Evolutionary conservation across 2,329 filamentous ascomycete genomes (phyloP), one percentile per base, ranked within the genome.

Genomic region (Colletotrichum shisoi): DNA sequence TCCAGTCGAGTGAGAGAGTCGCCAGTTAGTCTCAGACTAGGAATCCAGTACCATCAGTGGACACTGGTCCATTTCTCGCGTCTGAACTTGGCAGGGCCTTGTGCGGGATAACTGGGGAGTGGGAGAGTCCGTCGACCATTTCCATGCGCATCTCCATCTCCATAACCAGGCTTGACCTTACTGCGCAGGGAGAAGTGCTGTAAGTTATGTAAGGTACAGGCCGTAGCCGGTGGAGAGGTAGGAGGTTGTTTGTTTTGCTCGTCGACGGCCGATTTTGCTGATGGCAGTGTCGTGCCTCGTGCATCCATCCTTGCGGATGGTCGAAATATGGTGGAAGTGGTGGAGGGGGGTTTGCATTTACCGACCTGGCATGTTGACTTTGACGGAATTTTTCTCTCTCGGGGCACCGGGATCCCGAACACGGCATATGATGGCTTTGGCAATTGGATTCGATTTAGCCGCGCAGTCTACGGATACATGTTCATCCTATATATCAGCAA

Each of bases 191-290:
- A 19, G 31, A 34, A 13, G 49, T 34, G 61, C 52, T 56, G 64
- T 44, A 67, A 58, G 12, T 49, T 58, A 54, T 63, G 63, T 58
- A 63, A 63, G 64, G 64, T 64, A 67, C 63, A 40, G 63, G 46
- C 31, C n/a, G 31, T 37, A 44, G 51, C 57, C 39, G 48, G 54
- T 46, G 45, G 44, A 31, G 34, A 11, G 19, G 11, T 57, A 34
- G 15, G 42, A 52, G 56, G 40, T 60, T 65, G 37, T 67, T 67
- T 64, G 40, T 59, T 64, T 58, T 64, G 42, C 54, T 46, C 3
- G 54, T 17, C 11, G 54, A 17, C 31, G 34, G 34, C 37, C 17
- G 34, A 37, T 42, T 56, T 34, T 42, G 58, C 8, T 52, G 24
- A 17, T 37, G 4, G 9, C 15, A 21, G 12, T 51, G 42, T 37